A percentile compares a stretch with the other conserved stretches of the same genome.
These are phyloP conservation scores for Alternaria burnsii DNA, from an alignment of 2,329 filamentous ascomycete species.

Conservation along the genomic window DNA sequence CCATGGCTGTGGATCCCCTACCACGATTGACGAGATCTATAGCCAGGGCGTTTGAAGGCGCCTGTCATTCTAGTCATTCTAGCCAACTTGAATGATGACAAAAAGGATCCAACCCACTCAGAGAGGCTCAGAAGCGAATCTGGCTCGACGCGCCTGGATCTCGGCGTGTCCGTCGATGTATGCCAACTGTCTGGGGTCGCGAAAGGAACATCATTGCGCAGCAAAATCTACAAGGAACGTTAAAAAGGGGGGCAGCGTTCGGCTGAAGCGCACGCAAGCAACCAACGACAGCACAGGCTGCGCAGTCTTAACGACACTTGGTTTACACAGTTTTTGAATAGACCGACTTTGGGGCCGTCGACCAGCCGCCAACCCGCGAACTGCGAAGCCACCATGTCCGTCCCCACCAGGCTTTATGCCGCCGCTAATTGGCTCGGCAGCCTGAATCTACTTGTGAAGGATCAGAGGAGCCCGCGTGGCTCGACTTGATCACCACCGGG, in stretches of 20 bases:
- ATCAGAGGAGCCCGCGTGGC: conserved; percentile 37
- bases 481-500: conserved; percentile 44
- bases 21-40: conserved; percentile 19
- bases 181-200: conserved; percentile 19
- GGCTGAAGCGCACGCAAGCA: conserved; percentile 28
- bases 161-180: conserved; percentile 28
- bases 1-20: conserved; percentile 24
- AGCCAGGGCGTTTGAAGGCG: conserved; percentile 26
- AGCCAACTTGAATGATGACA: conserved; percentile 14
- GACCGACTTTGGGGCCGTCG: conserved; percentile 17
- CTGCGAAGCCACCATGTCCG: conserved; percentile 33
- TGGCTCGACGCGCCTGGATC: conserved; percentile 19
- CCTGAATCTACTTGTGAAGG: conserved; percentile 19
- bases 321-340: conserved; percentile 19
- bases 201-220: conserved; percentile 18
- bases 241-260: conserved; percentile 27
- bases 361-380: conserved; percentile 13
- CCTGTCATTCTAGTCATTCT: conserved; percentile 25
- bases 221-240: conserved; percentile 6
- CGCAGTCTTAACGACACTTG: conserved; percentile 14
- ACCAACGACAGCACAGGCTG: conserved; percentile 19
- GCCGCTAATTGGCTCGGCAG: conserved; percentile 32
- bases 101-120: neutral
- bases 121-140: conserved; percentile 8
- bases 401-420: conserved; percentile 17